Percentiles rank a stretch among this genome's conserved stretches.
These are phyloP conservation scores for Themeda triandra DNA, from an alignment of 176 grass and related monocot genomes.

Conservation along the genomic window DNA sequence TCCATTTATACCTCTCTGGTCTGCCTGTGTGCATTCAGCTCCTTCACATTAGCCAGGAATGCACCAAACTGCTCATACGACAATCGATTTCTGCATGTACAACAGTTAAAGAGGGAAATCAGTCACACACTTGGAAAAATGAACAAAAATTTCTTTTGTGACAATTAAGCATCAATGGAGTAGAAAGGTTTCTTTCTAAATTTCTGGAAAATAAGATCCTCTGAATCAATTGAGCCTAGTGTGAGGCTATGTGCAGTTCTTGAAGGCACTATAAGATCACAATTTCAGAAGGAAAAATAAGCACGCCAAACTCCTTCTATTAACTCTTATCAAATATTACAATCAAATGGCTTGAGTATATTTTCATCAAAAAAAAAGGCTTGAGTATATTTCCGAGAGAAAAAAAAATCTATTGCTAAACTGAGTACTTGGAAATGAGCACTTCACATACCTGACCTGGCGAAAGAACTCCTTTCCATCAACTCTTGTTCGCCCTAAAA, in stretches of 20 bases:
- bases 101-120: conserved; percentile 13
- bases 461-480: conserved; percentile 99
- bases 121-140: background rate
- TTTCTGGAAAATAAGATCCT: background rate
- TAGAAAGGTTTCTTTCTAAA: background rate
- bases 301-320: background rate
- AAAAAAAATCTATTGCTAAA: background rate
- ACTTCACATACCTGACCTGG: conserved; percentile 70
- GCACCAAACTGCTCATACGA: conserved; percentile 96
- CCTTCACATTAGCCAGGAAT: conserved; percentile 96
- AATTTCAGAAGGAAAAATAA: background rate
- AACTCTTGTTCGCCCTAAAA: conserved; percentile 73
- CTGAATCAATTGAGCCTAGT: background rate
- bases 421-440: background rate
- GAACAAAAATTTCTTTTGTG: conserved; percentile 1
- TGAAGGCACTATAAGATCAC: background rate
- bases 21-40: conserved; percentile 86
- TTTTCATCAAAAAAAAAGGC: too few species aligned
- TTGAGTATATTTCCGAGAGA: background rate
- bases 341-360: background rate
- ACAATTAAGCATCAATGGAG: conserved; percentile 3
- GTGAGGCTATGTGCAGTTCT: background rate
- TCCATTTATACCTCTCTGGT: conserved; percentile 75
- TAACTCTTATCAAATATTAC: background rate
- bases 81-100: conserved; percentile 70